Base-by-base conservation (phyloP, 768 basidiomycete species). In the Boletus tylopilopsis region DNA sequence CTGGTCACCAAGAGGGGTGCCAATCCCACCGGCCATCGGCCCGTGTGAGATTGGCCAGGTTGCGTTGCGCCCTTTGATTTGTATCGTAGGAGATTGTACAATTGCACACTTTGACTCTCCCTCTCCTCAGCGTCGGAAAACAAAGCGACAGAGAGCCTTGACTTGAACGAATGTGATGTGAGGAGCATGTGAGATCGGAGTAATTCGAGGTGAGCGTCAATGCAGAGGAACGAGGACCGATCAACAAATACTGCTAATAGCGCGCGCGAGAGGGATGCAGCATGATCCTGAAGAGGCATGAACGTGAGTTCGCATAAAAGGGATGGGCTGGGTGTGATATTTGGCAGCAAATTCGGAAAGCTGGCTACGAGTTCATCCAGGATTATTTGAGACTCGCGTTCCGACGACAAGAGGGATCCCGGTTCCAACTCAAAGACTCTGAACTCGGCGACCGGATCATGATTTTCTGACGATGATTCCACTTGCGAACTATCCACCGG, bases 101-200 rank as follows among this genome's bases (percentile, higher is more conserved):
- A 21, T 25, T 63, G 63, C 18, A 49, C 42, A 2, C 73, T 71
- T 5, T 68, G 59, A 18, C 33, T 54, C 25, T 75, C 72, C 48
- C 69, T 73, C 22, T 80, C 79, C 27, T 80, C 81, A 0, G 77
- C 73, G 55, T 93, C 89, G 0, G 85, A 86, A 67, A 94, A 94
- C 13, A 95, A 71, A 0, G 93, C 89, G 2, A 70, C 69, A 15
- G 78, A 71, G 12, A 95, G 76, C 5, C 85, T 79, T 7, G 76
- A 73, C 58, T 82, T 85, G 72, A 94, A 95, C 1, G 84, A 68
- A 25, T 85, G 81, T 0, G 83, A 80, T 2, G 85, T 81, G 39
- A 93, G 70, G 15, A 91, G 73, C 43, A 93, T 76, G 58, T 89
- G 91, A 4, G 86, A 86, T 18, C 86, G 81, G 34, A 92, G 72